Conservation (phyloP, 306 rosid species). For the Amphicarpaea edgeworthii region DNA sequence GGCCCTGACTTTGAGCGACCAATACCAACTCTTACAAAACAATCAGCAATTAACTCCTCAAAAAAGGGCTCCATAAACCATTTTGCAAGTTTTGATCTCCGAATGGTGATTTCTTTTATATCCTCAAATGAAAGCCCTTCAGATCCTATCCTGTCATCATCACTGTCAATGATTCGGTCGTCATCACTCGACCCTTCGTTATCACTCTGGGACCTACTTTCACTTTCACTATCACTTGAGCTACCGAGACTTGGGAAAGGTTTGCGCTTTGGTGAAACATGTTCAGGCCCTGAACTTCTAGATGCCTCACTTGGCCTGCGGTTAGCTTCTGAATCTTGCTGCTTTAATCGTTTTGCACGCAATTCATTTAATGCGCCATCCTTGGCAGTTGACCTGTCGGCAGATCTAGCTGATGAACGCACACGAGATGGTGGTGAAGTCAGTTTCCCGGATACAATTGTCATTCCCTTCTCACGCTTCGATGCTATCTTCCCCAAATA, state of each 20-base stretch:
- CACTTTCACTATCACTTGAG: constrained; percentile 90
- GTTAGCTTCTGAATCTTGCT: constrained; percentile 81
- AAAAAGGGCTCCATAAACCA: constrained; percentile 98
- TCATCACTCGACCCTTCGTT: constrained; percentile 76
- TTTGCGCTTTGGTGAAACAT: constrained; percentile 64
- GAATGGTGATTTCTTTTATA: constrained; percentile 83
- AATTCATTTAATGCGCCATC: constrained; percentile 91
- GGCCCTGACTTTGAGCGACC: constrained; percentile 85
- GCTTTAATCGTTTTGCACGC: constrained; percentile 93
- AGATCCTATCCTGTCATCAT: constrained; percentile 73
- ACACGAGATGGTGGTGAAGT: constrained; percentile 79
- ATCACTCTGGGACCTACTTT: constrained; percentile 74
- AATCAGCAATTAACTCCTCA: constrained; percentile 93
- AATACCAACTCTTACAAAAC: constrained; percentile 97
- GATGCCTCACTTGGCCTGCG: constrained; percentile 65
- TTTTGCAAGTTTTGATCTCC: constrained; percentile 83
- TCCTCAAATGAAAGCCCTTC: constrained; percentile 76
- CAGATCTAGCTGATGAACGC: constrained; percentile 79
- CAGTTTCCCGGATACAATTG: constrained; percentile 56
- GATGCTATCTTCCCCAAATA: constrained; percentile 76
- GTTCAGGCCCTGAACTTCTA: constrained; percentile 58
- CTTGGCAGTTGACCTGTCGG: constrained; percentile 82
- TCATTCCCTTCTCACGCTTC: constrained; percentile 78
- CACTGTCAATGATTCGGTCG: constrained; percentile 81
- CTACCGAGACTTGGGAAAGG: constrained; percentile 66